phyloP scores from a whole-genome alignment of 441 rosid species.

The Codiaeum variegatum region DNA sequence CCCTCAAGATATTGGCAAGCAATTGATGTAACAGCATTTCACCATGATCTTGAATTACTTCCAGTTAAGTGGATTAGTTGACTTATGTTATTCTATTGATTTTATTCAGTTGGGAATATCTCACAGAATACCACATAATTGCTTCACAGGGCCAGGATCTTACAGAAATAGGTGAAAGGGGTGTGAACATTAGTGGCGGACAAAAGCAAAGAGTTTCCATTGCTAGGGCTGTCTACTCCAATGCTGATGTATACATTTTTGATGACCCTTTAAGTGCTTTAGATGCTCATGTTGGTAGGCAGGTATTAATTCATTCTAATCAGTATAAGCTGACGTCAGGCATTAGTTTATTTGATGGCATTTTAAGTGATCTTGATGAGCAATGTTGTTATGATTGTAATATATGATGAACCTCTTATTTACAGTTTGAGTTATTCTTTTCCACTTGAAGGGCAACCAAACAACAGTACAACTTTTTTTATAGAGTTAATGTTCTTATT shows the following conservation, averaged over 20 bases:
- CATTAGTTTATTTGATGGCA: neutral
- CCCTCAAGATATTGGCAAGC: constrained; percentile 64
- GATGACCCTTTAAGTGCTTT: constrained; percentile 99
- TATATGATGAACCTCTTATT: neutral
- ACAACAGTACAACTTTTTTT: neutral
- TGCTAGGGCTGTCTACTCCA: constrained; percentile 96
- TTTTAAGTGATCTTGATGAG: neutral
- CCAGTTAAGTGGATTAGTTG: constrained; percentile 59
- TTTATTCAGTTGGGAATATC: constrained; percentile 18
- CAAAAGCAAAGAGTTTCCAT: constrained; percentile 97
- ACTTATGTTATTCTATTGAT: constrained; percentile 13
- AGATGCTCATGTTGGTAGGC: constrained; percentile 88
- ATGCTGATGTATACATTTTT: constrained; percentile 81
- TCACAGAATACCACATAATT: constrained; percentile 13
- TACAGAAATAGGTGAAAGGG: constrained; percentile 97
- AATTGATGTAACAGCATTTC: constrained; percentile 71
- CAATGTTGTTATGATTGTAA: neutral
- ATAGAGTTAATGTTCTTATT: neutral
- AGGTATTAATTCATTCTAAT: constrained; percentile 41
- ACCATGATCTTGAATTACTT: constrained; percentile 82
- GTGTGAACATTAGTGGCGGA: constrained; percentile 97
- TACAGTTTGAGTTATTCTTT: neutral
- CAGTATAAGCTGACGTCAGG: neutral
- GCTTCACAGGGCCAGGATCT: constrained; percentile 71
- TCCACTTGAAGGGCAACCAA: neutral